Conservation (phyloP, 1,284 basidiomycete species). For the Ustilago xerochloae region DNA sequence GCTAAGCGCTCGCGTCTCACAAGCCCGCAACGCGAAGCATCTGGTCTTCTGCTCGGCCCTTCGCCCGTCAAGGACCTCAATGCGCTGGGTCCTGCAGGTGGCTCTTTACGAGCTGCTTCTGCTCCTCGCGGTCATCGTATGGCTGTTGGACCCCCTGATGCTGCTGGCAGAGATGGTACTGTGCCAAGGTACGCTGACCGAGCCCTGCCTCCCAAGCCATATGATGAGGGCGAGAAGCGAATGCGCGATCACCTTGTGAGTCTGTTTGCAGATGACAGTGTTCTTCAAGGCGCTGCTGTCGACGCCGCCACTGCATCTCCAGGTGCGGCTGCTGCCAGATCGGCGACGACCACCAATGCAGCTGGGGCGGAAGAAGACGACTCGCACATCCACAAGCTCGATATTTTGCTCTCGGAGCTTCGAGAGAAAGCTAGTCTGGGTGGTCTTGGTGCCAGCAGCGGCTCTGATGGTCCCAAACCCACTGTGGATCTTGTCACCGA, state of each 20-base stretch:
- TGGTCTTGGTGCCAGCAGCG: constrained; percentile 75
- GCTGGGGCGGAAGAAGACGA: constrained; percentile 22
- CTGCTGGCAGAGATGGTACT: constrained; percentile 33
- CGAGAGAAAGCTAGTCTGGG: constrained; percentile 48
- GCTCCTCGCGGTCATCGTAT: constrained; percentile 46
- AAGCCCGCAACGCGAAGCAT: constrained; percentile 31
- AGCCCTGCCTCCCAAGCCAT: constrained; percentile 54
- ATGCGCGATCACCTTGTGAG: constrained; percentile 60
- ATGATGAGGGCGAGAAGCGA: constrained; percentile 63
- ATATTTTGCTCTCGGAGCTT: constrained; percentile 46
- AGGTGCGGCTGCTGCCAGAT: not conserved
- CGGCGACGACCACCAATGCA: constrained; percentile 1
- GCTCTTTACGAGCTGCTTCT: constrained; percentile 56
- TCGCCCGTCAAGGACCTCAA: constrained; percentile 66
- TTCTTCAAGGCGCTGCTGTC: constrained; percentile 11
- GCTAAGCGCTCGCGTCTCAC: constrained; percentile 45
- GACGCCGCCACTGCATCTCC: constrained; percentile 5
- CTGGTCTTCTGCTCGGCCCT: constrained; percentile 35
- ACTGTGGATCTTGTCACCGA: constrained; percentile 77
- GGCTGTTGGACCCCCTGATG: constrained; percentile 49
- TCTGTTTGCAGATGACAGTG: constrained; percentile 62
- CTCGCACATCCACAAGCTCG: constrained; percentile 34
- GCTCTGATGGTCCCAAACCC: constrained; percentile 75
- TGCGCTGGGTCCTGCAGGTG: constrained; percentile 55
- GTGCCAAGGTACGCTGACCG: constrained; percentile 65